Percentiles rank a stretch among this genome's conserved stretches.
Evolutionary conservation across 75 land plant genomes (phyloP).

Genomic region (Sequoia sempervirens): DNA sequence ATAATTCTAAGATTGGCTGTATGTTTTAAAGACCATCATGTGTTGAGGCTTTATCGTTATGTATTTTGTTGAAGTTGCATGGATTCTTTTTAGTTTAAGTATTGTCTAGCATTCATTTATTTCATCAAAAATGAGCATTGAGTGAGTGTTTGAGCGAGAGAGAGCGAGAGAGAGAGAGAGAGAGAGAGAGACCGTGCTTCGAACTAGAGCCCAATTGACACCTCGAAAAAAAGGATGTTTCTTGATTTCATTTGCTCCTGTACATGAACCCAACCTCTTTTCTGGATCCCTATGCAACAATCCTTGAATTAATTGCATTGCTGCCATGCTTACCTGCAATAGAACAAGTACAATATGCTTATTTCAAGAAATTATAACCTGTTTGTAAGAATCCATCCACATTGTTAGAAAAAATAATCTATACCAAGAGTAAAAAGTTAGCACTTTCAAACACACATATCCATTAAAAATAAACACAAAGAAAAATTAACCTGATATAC

Average conservation of each 20-base stretch:
- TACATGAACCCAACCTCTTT: conserved; percentile 67
- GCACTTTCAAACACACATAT: background rate
- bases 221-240: conserved; percentile 81
- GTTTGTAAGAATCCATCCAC: background rate
- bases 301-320: conserved; percentile 74
- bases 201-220: conserved; percentile 92
- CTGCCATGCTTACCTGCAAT: conserved; percentile 77
- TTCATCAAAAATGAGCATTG: background rate
- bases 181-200: conserved; percentile 59
- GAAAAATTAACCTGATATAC: background rate
- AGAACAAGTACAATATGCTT: background rate
- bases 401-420: background rate
- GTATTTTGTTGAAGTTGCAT: background rate
- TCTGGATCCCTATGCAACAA: conserved; percentile 71
- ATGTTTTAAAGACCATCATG: background rate
- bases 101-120: background rate
- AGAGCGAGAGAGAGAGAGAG: background rate
- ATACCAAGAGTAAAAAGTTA: background rate
- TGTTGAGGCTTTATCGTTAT: background rate
- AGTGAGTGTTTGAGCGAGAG: background rate
- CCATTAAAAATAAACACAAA: background rate
- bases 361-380: background rate
- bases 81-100: background rate
- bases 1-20: background rate
- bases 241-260: conserved; percentile 89